Evolutionary conservation across 2,329 filamentous ascomycete species (phyloP), one percentile per base, ranked within the genome.

Genomic region (Zymoseptoria tritici): DNA sequence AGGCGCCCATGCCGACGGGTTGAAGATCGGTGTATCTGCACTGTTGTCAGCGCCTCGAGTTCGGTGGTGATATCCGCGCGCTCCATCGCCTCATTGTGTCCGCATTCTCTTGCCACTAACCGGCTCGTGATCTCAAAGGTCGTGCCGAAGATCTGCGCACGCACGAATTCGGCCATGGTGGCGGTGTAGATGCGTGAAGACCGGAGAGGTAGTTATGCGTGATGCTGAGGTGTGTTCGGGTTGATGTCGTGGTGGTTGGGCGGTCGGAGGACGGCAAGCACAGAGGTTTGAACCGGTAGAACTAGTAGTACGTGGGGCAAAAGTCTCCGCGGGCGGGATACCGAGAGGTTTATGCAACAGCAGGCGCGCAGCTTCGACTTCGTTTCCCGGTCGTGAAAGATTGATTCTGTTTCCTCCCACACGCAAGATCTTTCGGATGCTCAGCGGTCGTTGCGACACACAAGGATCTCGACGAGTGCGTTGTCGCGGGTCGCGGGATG

Each of bases 81-180:
- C 57, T 56, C 52, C 52, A 54, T 36, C 52, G 57, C 50, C 49
- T 53, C 57, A 29, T 52, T 57, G 55, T 58, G 22, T 56, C 53
- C 55, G 24, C 49, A 29, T 52, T 56, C 49, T 62, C 62, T 60
- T 57, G 59, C 62, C 59, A 65, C 67, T 67, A 85, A 97, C 91
- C 94, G 89, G 79, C 92, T 97, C 70, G 94, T 99, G 79, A 97
- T 97, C 85, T 99, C 94, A 75, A 99, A 99, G 70, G 94, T 97
- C 19, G 52, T 53, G 76, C 94, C 94, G 75, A 99, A 99, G 77
- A 99, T 97, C 84, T 97, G 93, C 75, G 93, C 92, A 79, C 94
- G 90, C 74, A 99, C 91, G 79, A 99, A 99, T 83, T 99, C 94
- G 77, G 94, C 94, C 94, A 99, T 97, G 59, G 49, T 66, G 62